These are phyloP conservation scores for Spizellomyces sp. DNA, from an alignment of 192 early-diverging fungal species.

Conservation along the genomic window DNA sequence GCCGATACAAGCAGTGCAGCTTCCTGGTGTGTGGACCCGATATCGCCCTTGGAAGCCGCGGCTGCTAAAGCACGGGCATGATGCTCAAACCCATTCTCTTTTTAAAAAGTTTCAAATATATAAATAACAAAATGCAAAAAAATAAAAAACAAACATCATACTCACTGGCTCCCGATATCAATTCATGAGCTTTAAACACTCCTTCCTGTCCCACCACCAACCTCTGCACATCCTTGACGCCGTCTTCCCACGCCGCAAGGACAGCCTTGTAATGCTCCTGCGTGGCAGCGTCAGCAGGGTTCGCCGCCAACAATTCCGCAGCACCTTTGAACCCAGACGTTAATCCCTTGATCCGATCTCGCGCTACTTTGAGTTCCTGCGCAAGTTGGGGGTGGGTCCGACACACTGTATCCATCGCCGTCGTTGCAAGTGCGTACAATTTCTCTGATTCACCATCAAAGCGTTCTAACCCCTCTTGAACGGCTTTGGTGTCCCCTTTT, in stretches of 20 bases:
- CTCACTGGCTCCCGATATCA: constrained; percentile 43
- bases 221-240: constrained; percentile 36
- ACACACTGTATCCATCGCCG: constrained; percentile 26
- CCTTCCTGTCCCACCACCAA: constrained; percentile 39
- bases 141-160: neutral
- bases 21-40: constrained; percentile 12
- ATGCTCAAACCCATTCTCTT: constrained; percentile 34
- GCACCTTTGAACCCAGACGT: constrained; percentile 18
- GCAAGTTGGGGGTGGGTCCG: constrained; percentile 12
- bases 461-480: constrained; percentile 14
- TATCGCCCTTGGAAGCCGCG: constrained; percentile 15
- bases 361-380: constrained; percentile 23
- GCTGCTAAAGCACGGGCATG: constrained; percentile 26
- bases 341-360: constrained; percentile 20
- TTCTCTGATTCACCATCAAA: constrained; percentile 27
- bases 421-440: constrained; percentile 14
- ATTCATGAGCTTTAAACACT: constrained; percentile 40
- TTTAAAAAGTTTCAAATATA: neutral
- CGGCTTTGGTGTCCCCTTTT: constrained; percentile 15
- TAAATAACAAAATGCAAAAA: too few species aligned
- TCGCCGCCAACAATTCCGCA: constrained; percentile 18
- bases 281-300: constrained; percentile 26
- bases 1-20: constrained; percentile 21
- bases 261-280: constrained; percentile 33
- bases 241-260: constrained; percentile 32